These are phyloP conservation scores for Rhinocladiella mackenziei DNA, from an alignment of 2,329 filamentous ascomycete genomes.

Conservation along the genomic window DNA sequence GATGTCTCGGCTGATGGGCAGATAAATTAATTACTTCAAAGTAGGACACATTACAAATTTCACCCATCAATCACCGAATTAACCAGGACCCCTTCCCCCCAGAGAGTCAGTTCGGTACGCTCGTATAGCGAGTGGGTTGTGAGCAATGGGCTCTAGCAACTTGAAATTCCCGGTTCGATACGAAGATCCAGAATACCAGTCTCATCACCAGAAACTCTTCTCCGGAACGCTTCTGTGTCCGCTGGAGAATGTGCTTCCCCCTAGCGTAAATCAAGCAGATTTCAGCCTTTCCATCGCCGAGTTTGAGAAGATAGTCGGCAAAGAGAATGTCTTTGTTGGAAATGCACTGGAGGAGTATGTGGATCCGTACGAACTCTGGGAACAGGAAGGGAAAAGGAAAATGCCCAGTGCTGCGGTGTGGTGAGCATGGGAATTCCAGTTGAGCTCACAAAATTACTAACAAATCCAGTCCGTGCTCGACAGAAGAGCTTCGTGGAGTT, in stretches of 20 bases:
- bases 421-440: conserved; percentile 3
- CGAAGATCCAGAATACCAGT: conserved; percentile 21
- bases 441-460: background rate
- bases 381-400: conserved; percentile 18
- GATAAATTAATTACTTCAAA: too few species aligned
- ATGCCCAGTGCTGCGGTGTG: conserved; percentile 23
- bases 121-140: background rate
- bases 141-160: conserved; percentile 9
- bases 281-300: conserved; percentile 14
- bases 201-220: conserved; percentile 15
- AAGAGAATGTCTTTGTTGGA: conserved; percentile 10
- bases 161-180: conserved; percentile 16
- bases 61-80: too few species aligned
- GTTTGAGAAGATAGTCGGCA: conserved; percentile 13
- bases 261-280: conserved; percentile 13
- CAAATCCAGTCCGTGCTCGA: conserved; percentile 12
- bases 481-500: conserved; percentile 19
- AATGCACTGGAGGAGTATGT: conserved; percentile 21
- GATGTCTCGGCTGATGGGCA: too few species aligned
- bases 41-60: too few species aligned
- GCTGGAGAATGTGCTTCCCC: conserved; percentile 16
- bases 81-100: background rate
- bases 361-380: conserved; percentile 23
- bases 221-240: conserved; percentile 8
- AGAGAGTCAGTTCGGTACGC: background rate